phyloP scores from a whole-genome alignment of 2,329 filamentous ascomycete species.

The Fusarium hainanense region DNA sequence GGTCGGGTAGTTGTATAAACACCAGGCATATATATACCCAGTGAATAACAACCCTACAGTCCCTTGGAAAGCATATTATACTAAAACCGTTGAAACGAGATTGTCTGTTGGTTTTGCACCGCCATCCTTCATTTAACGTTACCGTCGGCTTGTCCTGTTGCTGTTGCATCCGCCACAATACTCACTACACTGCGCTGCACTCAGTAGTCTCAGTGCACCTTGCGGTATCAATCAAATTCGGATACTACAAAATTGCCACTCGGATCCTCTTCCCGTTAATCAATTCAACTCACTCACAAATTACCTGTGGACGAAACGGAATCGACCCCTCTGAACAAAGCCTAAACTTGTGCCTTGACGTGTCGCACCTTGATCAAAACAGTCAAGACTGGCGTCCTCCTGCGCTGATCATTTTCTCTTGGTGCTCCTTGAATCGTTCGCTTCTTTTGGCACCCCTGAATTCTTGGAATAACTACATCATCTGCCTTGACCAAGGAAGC shows the following conservation, averaged over 20 bases:
- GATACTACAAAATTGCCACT: slow-evolving; percentile 39
- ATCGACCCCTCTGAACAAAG: slow-evolving; percentile 33
- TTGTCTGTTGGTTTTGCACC: slow-evolving; percentile 15
- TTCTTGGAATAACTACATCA: slow-evolving; percentile 18
- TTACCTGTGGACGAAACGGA: slow-evolving; percentile 23
- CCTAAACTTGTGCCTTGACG: slow-evolving; percentile 37
- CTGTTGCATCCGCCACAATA: slow-evolving; percentile 34
- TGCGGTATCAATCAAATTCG: slow-evolving; percentile 26
- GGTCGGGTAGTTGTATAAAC: slow-evolving; percentile 31
- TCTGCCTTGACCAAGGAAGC: not conserved
- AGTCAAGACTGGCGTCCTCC: slow-evolving; percentile 34
- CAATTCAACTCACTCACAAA: not conserved
- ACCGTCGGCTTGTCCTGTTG: not conserved
- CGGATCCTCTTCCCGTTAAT: slow-evolving; percentile 6
- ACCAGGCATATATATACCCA: not conserved
- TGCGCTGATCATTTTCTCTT: slow-evolving; percentile 29
- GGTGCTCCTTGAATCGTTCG: slow-evolving; percentile 27
- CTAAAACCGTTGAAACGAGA: not conserved
- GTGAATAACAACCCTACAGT: not conserved
- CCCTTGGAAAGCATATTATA: slow-evolving; percentile 2
- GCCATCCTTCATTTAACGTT: slow-evolving; percentile 24
- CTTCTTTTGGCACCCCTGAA: slow-evolving; percentile 28
- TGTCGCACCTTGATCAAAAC: slow-evolving; percentile 40
- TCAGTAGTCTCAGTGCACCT: not conserved
- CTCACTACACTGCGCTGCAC: not conserved